A percentile compares a stretch with the other conserved stretches of the same genome.
Conservation (phyloP, 75 land plant genomes). For the Sequoiadendron giganteum region DNA sequence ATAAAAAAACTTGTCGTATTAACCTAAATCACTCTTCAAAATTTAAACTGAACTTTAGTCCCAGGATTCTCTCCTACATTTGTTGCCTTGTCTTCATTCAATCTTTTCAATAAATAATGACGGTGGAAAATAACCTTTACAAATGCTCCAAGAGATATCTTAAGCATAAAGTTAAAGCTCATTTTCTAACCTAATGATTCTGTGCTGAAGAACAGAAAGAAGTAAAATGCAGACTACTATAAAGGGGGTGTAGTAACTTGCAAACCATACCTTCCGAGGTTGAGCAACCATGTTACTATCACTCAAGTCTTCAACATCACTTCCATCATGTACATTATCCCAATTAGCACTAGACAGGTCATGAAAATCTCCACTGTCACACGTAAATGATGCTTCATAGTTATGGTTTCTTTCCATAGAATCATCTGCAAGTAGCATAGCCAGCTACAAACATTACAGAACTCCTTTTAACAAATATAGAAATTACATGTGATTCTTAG, state of each 20-base stretch:
- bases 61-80: not conserved
- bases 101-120: not conserved
- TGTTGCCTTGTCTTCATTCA: not conserved
- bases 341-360: constrained; percentile 33
- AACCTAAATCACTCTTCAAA: not conserved
- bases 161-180: not conserved
- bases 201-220: not conserved
- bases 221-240: not conserved
- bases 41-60: not conserved
- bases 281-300: constrained; percentile 49
- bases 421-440: constrained; percentile 29
- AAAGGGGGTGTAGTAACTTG: not conserved
- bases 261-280: constrained; percentile 73
- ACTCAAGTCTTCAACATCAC: constrained; percentile 54
- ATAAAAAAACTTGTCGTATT: not conserved
- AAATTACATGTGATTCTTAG: not conserved
- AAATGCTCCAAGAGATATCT: not conserved
- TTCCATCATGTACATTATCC: constrained; percentile 51
- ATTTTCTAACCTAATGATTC: not conserved
- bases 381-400: constrained; percentile 25
- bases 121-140: not conserved
- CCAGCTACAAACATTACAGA: not conserved
- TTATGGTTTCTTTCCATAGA: constrained; percentile 25
- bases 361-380: constrained; percentile 39
- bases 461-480: not conserved